Conservation (phyloP, 208 protist species). For the Trichomonas tenax region DNA sequence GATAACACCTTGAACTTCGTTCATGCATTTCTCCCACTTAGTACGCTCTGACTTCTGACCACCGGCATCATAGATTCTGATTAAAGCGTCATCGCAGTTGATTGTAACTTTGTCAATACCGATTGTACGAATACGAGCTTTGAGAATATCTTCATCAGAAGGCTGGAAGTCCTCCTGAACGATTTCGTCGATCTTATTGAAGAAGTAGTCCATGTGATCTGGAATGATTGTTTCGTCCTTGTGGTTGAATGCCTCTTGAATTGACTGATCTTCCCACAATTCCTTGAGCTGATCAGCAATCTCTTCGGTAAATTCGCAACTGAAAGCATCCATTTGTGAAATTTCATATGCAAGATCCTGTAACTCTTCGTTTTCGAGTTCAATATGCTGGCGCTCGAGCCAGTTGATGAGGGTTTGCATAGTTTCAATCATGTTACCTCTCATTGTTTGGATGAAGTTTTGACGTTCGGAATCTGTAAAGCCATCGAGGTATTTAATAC, state of each 20-base stretch:
- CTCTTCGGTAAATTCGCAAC: neutral
- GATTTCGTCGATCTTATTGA: constrained; percentile 20
- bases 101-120: neutral
- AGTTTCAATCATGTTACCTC: neutral
- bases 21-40: constrained; percentile 38
- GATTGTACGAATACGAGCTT: constrained; percentile 13
- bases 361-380: neutral
- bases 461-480: neutral
- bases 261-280: neutral
- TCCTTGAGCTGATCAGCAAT: neutral
- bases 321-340: neutral
- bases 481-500: neutral
- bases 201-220: constrained; percentile 26
- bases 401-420: neutral
- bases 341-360: neutral
- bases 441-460: neutral
- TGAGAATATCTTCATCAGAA: constrained; percentile 25
- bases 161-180: constrained; percentile 24
- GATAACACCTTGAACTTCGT: neutral
- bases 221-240: neutral
- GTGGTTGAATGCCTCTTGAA: neutral
- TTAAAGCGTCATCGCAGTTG: neutral
- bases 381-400: neutral
- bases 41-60: constrained; percentile 36
- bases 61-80: constrained; percentile 33